Evolutionary conservation across 2,329 filamentous ascomycete species (phyloP), one percentile per base, ranked within the genome.

Genomic region (Ceratocystis papillata): DNA sequence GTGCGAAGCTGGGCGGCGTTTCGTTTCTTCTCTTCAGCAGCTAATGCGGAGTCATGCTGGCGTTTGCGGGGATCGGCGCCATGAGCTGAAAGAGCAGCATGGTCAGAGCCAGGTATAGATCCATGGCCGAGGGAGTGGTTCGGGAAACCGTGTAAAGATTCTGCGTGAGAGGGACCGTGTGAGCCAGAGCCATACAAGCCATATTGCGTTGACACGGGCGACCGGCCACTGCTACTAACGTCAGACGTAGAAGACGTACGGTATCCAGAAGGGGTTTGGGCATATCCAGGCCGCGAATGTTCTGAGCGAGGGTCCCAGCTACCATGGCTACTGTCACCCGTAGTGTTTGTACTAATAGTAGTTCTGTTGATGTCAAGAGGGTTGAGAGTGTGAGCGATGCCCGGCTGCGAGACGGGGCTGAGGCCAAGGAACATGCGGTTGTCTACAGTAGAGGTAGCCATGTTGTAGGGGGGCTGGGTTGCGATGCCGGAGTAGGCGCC

Each of bases 1-100:
- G 69, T 70, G n/a, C 69, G 68, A 5, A 70, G 64, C 22, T 70
- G 69, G 0, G 67, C 67, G 15, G 64, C 63, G 12, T 64, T 64
- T 10, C 68, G 68, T n/a, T 64, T 64, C 59, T 69, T 69, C 61
- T 69, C 66, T 12, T 65, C 57, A 22, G 63, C 44, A 22, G 63
- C 64, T 3, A 57, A 60, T 7, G 65, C 65, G 6, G 66, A 67
- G 60, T 65, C 63, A 10, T 64, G 61, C 15, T 65, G 64, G n/a
- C 67, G 64, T 55, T 68, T 68, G 50, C 61, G 61, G 25, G 22
- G 44, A 30, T 63, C 61, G 17, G 28, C 53, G 22, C 22, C 4
- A 22, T 57, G 15, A 5, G 3, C 33, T 6, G 33, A 44, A n/a
- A 41, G 37, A 15, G 37, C 37, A 41, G 22, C 30, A 15, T 44